Conservation (phyloP, 352 stramenopile species). For the Phytopythium delawarense region DNA sequence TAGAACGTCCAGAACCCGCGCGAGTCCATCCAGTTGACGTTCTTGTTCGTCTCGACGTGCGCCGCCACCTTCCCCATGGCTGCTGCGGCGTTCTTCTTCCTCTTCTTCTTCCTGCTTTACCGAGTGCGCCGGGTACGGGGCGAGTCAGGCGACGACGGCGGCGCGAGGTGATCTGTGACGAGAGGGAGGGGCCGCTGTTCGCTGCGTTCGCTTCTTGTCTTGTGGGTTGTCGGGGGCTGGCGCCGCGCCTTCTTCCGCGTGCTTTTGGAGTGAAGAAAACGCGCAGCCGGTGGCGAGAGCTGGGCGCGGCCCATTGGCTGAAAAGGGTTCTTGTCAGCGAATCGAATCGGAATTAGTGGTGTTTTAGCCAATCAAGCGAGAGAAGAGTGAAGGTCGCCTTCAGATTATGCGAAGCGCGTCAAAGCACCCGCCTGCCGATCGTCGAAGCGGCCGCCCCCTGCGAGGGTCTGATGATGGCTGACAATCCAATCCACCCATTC, state of each 20-base stretch:
- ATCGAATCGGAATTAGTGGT: no score
- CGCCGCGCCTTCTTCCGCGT: neutral
- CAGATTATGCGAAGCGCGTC: slow-evolving; percentile 5
- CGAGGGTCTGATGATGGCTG: slow-evolving; percentile 3
- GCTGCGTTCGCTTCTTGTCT: slow-evolving; percentile 15
- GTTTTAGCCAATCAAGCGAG: neutral
- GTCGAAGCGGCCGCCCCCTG: no score
- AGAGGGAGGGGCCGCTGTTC: slow-evolving; percentile 4
- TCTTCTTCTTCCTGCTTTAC: no score
- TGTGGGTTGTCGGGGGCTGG: neutral
- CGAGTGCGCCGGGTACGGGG: no score
- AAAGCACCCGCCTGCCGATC: neutral
- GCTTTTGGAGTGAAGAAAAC: slow-evolving; percentile 9
- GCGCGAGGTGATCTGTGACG: neutral
- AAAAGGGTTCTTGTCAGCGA: neutral
- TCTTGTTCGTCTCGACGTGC: slow-evolving; percentile 83
- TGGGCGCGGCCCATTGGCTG: slow-evolving; percentile 15
- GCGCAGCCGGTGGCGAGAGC: neutral
- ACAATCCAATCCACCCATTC: slow-evolving; percentile 1
- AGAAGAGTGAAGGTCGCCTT: slow-evolving; percentile 9
- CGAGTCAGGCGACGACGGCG: neutral
- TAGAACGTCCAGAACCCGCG: slow-evolving; percentile 88
- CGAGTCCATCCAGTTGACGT: slow-evolving; percentile 90
- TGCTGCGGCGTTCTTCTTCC: no score
- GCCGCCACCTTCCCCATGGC: slow-evolving; percentile 25